Conservation (phyloP, 2,329 filamentous ascomycete genomes). For the Apiospora saccharicola region DNA sequence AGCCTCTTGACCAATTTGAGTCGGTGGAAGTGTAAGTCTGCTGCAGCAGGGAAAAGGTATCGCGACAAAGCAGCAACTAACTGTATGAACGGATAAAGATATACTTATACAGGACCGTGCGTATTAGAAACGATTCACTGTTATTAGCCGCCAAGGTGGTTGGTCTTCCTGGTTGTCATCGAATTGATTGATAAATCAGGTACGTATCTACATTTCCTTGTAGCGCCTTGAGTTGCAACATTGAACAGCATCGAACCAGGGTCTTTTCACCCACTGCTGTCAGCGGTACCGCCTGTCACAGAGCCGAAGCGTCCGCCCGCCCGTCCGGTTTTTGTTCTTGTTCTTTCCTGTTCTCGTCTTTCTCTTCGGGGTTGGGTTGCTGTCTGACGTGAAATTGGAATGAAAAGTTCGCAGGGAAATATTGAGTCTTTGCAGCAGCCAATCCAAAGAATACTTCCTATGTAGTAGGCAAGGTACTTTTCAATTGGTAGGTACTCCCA, state of each 20-base stretch:
- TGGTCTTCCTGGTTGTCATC: conserved; percentile 9
- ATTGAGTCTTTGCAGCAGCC: not conserved
- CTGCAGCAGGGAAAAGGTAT: not conserved
- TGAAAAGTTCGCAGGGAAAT: not conserved
- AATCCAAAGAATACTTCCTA: not conserved
- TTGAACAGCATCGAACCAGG: not conserved
- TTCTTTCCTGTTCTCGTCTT: not conserved
- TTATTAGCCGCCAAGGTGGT: conserved; percentile 14
- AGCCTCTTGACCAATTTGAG: not conserved
- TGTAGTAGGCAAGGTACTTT: not conserved
- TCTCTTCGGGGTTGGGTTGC: not conserved
- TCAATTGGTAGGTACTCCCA: not conserved
- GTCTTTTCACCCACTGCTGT: not conserved
- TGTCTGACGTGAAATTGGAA: not conserved
- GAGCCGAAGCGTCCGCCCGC: conserved; percentile 14
- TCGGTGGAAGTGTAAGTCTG: not conserved
- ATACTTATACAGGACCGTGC: not conserved
- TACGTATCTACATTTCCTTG: not conserved
- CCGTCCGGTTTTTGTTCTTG: not conserved
- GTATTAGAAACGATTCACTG: not conserved
- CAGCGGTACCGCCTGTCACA: conserved; percentile 17
- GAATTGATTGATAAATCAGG: conserved; percentile 9
- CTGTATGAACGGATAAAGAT: not conserved
- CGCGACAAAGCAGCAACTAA: not conserved
- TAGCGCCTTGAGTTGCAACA: not conserved